Conservation (phyloP, 2,329 filamentous ascomycete genomes). For the Chrysosphaeria jannelii region DNA sequence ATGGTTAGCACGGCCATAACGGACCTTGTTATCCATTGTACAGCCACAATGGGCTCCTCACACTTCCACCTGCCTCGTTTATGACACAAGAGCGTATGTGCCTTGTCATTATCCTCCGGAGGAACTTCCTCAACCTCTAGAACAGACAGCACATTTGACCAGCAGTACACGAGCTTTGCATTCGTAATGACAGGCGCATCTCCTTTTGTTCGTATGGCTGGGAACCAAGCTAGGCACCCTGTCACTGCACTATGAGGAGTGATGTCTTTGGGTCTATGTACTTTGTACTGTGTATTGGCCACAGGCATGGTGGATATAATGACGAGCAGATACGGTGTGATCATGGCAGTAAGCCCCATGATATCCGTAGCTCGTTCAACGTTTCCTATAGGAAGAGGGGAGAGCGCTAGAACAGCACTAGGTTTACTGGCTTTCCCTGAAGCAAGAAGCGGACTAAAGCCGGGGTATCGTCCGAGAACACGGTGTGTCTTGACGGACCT, state of each 20-base stretch:
- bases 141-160: constrained; percentile 92
- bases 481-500: constrained; percentile 65
- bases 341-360: constrained; percentile 74
- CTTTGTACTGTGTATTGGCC: constrained; percentile 89
- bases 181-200: constrained; percentile 44
- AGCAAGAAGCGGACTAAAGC: constrained; percentile 25
- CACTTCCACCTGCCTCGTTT: constrained; percentile 72
- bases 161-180: constrained; percentile 85
- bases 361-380: constrained; percentile 64
- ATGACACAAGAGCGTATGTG: constrained; percentile 48
- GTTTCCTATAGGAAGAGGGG: constrained; percentile 76
- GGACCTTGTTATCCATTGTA: constrained; percentile 88
- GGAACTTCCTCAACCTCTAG: constrained; percentile 56
- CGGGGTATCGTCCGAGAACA: constrained; percentile 73
- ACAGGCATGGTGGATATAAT: constrained; percentile 93
- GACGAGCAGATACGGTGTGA: constrained; percentile 84
- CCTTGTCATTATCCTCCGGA: constrained; percentile 38
- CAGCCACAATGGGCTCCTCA: constrained; percentile 80
- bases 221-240: constrained; percentile 90
- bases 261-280: constrained; percentile 69
- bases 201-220: constrained; percentile 71
- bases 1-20: constrained; percentile 80
- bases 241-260: constrained; percentile 74
- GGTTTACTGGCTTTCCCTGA: constrained; percentile 40
- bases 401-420: constrained; percentile 81